phyloP scores from a whole-genome alignment of 768 basidiomycete genomes.

The Boletus tylopilopsis region DNA sequence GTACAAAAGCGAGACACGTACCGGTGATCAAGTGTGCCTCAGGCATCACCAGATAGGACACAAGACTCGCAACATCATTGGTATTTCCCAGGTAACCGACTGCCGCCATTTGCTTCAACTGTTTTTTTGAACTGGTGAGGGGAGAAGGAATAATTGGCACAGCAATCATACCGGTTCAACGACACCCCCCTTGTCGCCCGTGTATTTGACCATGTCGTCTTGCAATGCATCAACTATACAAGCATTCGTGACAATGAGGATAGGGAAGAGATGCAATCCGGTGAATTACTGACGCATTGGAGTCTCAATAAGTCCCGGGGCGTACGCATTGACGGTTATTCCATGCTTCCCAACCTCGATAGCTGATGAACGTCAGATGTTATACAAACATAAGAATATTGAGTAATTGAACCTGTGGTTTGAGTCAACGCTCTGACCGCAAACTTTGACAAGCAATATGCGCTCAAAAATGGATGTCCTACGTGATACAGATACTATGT shows the following conservation, averaged over 20 bases:
- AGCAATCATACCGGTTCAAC: conserved; percentile 9
- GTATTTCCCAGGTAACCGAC: conserved; percentile 23
- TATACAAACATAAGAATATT: background rate
- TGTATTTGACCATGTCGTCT: conserved; percentile 8
- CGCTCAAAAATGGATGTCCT: conserved; percentile 29
- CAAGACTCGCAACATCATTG: conserved; percentile 35
- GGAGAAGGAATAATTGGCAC: background rate
- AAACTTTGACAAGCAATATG: conserved; percentile 40
- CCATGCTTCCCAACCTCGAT: conserved; percentile 27
- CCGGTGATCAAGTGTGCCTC: conserved; percentile 36
- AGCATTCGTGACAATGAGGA: background rate
- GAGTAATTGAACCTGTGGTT: conserved; percentile 15
- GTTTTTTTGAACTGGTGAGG: conserved; percentile 1
- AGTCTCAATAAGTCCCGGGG: conserved; percentile 30
- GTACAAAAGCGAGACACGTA: conserved; percentile 1
- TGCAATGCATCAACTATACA: conserved; percentile 17
- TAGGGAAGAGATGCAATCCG: background rate
- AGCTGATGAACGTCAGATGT: conserved; percentile 22
- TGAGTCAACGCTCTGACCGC: conserved; percentile 43
- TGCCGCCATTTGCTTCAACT: conserved; percentile 12
- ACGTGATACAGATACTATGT: background rate
- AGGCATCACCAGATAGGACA: conserved; percentile 34
- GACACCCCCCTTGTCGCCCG: conserved; percentile 12
- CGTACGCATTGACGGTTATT: conserved; percentile 36
- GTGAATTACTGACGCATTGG: conserved; percentile 23